Evolutionary conservation across 345 rosid genomes (phyloP), one percentile per base, ranked within the genome.

Genomic region (Gossypioides kirkii): DNA sequence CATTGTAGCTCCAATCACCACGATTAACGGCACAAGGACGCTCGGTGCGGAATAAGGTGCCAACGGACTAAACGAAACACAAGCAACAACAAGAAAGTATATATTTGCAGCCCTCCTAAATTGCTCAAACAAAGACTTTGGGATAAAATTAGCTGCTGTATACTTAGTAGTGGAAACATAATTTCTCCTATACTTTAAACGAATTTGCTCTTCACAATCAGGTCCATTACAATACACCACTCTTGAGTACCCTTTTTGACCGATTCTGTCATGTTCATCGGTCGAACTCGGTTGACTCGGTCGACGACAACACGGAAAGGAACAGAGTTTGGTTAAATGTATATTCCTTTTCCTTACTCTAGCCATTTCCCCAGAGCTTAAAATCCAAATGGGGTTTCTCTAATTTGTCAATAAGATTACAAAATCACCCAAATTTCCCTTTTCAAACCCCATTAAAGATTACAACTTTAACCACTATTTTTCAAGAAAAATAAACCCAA

Each of bases 81-180:
- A 91, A 61, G 97, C 91, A 22, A 90, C 96, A 16, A 90, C 85
- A 42, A 94, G 86, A 80, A 94, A 94, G 77, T 94, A 94, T 38
- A 91, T 68, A 60, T 91, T 94, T 26, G 97, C 98, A 63, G 91
- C 97, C 86, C 98, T 86, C 85, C 98, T 87, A 74, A 94, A 94
- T 77, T 94, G 97, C 84, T 94, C 98, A 80, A 91, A 91, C 87
- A 94, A 78, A 11, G 98, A 90, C 91, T 94, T 94, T 32, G 98
- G 98, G 63, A 94, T 74, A 80, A 94, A 94, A 80, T 88, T 91
- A 72, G 79, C 78, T 0, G 75, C 78, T 0, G 96, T 89, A 73
- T 94, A 94, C 83, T 91, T 94, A 9, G 97, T 90, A 2, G 93
- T 90, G 18, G 96, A 88, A 7, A 94, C 97, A 78, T 94, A 91